Percentiles rank a stretch among this genome's conserved stretches.
phyloP scores from a whole-genome alignment of 2,329 filamentous ascomycete species.

The Leptographium galeiforme region DNA sequence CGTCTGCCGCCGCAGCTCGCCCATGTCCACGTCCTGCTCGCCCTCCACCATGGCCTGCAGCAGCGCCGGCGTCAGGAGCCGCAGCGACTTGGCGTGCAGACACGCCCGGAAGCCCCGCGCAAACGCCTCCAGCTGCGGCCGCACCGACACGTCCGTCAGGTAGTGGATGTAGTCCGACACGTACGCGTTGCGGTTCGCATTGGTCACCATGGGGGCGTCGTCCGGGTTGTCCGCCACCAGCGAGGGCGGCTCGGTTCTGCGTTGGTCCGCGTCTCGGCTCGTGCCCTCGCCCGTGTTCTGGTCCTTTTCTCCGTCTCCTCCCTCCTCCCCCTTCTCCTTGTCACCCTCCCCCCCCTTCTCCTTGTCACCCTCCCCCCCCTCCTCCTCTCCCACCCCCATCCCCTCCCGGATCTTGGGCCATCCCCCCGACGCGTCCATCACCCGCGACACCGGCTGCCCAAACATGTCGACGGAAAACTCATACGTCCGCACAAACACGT shows the following conservation, averaged over 20 bases:
- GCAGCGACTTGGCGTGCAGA: constrained; percentile 55
- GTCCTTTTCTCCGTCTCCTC: no score
- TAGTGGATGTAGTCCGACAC: constrained; percentile 76
- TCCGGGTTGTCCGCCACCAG: background rate
- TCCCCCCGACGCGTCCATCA: constrained; percentile 33
- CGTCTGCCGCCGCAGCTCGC: constrained; percentile 55
- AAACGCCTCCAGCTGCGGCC: constrained; percentile 69
- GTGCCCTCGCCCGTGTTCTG: no score
- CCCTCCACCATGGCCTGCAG: constrained; percentile 77
- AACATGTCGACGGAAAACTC: constrained; percentile 60
- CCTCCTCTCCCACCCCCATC: no score
- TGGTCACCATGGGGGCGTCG: constrained; percentile 60
- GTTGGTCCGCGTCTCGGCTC: no score
- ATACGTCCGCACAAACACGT: constrained; percentile 73
- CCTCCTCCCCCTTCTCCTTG: background rate
- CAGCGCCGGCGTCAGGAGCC: constrained; percentile 55
- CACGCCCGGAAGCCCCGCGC: constrained; percentile 66
- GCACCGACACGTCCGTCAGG: constrained; percentile 65
- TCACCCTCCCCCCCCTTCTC: constrained; percentile 9
- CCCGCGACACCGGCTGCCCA: constrained; percentile 40
- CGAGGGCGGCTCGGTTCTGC: background rate
- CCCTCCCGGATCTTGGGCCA: constrained; percentile 36
- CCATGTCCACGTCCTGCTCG: constrained; percentile 63
- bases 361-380: background rate
- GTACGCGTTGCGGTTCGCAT: constrained; percentile 63